Evolutionary conservation across 768 basidiomycete species (phyloP).

Genomic region (Panellus pusillus): DNA sequence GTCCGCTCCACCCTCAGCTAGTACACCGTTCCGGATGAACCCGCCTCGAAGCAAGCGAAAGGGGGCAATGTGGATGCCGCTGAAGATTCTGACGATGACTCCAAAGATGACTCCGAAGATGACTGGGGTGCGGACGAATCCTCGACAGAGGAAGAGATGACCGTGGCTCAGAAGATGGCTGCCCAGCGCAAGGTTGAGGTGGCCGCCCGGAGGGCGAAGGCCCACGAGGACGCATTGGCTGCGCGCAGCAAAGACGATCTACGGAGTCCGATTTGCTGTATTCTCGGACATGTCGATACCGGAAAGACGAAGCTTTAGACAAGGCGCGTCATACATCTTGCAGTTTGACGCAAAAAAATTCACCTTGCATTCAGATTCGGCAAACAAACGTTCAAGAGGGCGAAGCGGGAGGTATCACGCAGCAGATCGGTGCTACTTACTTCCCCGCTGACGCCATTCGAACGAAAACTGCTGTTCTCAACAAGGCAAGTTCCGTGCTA

Average conservation of each 20-base stretch:
- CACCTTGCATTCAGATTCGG: constrained; percentile 66
- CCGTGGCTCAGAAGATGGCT: constrained; percentile 62
- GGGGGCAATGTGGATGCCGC: constrained; percentile 49
- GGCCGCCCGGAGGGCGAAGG: constrained; percentile 74
- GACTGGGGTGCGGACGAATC: constrained; percentile 46
- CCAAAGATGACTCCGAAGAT: constrained; percentile 50
- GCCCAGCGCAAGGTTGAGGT: constrained; percentile 81
- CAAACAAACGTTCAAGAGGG: constrained; percentile 99
- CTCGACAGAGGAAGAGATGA: constrained; percentile 67
- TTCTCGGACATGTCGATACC: constrained; percentile 98
- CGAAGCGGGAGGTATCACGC: constrained; percentile 99
- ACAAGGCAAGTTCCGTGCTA: constrained; percentile 52
- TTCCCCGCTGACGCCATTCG: constrained; percentile 96
- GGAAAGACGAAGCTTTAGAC: constrained; percentile 98
- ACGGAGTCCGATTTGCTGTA: constrained; percentile 97
- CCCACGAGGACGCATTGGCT: constrained; percentile 82
- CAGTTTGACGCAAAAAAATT: background rate
- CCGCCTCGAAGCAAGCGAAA: constrained; percentile 33
- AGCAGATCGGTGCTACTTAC: constrained; percentile 99
- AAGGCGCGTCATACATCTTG: constrained; percentile 56
- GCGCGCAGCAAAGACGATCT: constrained; percentile 86
- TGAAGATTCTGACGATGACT: constrained; percentile 51
- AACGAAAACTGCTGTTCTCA: constrained; percentile 91
- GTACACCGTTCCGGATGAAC: constrained; percentile 25
- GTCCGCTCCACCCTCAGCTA: constrained; percentile 16